A percentile compares a stretch with the other conserved stretches of the same genome.
Conservation (phyloP, 257 asterid genomes). For the Solanum appendiculatum region DNA sequence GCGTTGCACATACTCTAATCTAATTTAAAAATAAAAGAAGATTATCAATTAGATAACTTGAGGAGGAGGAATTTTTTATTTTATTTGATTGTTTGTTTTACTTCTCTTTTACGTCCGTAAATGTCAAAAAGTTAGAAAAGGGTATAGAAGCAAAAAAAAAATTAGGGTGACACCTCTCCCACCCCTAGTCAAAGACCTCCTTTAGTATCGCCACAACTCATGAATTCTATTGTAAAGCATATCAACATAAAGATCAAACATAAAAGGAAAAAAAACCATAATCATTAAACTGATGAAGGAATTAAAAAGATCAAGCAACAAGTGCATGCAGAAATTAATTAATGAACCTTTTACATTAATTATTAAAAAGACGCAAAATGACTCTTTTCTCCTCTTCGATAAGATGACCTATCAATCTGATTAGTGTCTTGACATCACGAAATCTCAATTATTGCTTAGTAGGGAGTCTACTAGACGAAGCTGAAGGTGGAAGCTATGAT, state of each 20-base stretch:
- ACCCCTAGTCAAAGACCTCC: not conserved
- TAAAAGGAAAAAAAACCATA: not conserved
- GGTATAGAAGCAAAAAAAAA: not conserved
- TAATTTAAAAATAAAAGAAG: too few species aligned
- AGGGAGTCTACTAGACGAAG: not conserved
- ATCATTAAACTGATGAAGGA: not conserved
- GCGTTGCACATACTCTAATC: too few species aligned
- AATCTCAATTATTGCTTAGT: not conserved
- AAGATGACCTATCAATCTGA: not conserved
- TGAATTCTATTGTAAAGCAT: not conserved
- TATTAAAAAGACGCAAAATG: not conserved
- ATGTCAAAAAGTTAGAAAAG: not conserved
- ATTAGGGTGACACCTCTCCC: rapidly evolving
- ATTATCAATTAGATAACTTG: too few species aligned
- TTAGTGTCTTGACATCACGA: not conserved
- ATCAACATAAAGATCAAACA: not conserved
- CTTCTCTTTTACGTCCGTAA: not conserved
- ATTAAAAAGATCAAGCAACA: not conserved
- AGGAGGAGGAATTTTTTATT: not conserved
- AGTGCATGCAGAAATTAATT: not conserved
- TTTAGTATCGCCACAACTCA: not conserved
- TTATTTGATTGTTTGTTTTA: too few species aligned
- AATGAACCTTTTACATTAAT: not conserved
- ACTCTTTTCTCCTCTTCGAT: too few species aligned
- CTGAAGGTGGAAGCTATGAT: not conserved